Conservation (phyloP, 371 early-diverging fungal species). For the Coemansia sp. region DNA sequence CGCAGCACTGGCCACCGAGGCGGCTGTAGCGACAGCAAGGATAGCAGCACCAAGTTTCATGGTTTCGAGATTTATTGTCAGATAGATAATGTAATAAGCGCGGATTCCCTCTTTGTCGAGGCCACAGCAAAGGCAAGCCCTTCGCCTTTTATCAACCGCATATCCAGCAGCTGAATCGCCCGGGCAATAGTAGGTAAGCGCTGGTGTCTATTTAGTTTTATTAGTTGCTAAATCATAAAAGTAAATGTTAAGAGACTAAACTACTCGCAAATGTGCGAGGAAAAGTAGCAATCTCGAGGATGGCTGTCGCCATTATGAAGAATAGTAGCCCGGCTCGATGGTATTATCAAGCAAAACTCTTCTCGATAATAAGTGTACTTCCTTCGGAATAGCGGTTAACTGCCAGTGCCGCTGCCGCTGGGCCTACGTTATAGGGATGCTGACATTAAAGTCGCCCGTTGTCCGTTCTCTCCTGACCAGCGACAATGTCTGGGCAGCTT, state of each 20-base stretch:
- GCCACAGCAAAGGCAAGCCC: background rate
- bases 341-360: too few species aligned
- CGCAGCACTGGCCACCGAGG: background rate
- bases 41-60: background rate
- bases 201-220: too few species aligned
- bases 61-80: background rate
- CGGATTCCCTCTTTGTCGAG: background rate
- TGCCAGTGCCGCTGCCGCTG: background rate
- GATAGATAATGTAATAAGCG: too few species aligned
- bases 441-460: conserved; percentile 40
- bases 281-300: too few species aligned
- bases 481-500: background rate
- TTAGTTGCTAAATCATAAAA: too few species aligned
- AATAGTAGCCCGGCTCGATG: too few species aligned
- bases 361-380: too few species aligned
- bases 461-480: conserved; percentile 7
- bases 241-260: too few species aligned
- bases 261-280: too few species aligned
- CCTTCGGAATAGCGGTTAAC: background rate
- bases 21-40: background rate
- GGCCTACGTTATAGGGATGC: conserved; percentile 26
- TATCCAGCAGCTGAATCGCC: background rate
- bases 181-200: too few species aligned
- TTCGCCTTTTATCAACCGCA: background rate
- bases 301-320: too few species aligned